phyloP scores from a whole-genome alignment of 495 filamentous ascomycete genomes.

The Neurospora sp. region DNA sequence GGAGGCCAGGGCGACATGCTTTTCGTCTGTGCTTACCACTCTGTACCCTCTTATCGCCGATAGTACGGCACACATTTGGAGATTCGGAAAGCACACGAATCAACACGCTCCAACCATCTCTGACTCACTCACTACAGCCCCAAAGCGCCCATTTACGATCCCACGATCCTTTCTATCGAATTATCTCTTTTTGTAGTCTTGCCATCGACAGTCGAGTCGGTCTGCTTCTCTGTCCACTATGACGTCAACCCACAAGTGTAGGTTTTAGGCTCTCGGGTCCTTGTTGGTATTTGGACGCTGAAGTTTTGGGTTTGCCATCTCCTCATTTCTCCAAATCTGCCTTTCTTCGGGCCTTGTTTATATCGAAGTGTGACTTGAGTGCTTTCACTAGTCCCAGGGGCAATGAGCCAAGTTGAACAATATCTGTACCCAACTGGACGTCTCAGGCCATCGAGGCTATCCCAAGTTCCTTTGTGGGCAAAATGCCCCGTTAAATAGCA shows the following conservation, averaged over 20 bases:
- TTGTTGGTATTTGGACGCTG: background rate
- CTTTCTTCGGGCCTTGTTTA: background rate
- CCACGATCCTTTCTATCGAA: background rate
- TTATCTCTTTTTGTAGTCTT: background rate
- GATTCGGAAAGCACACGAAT: background rate
- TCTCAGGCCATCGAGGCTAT: background rate
- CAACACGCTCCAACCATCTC: background rate
- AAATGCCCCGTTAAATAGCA: background rate
- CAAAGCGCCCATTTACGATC: background rate
- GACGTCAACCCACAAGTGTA: background rate
- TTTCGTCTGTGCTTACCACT: background rate
- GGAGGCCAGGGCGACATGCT: background rate
- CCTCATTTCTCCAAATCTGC: background rate
- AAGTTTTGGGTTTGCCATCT: background rate
- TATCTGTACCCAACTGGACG: background rate
- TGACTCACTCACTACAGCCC: background rate
- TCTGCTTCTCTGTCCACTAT: background rate
- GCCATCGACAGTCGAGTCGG: background rate
- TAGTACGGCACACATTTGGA: background rate
- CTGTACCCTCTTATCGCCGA: background rate
- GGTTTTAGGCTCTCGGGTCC: background rate
- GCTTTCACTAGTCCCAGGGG: background rate
- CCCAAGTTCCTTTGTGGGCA: background rate
- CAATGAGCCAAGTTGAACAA: background rate
- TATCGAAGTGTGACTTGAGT: background rate